Conservation (phyloP, 2,329 filamentous ascomycete genomes). For the Cordyceps pruinosa region DNA sequence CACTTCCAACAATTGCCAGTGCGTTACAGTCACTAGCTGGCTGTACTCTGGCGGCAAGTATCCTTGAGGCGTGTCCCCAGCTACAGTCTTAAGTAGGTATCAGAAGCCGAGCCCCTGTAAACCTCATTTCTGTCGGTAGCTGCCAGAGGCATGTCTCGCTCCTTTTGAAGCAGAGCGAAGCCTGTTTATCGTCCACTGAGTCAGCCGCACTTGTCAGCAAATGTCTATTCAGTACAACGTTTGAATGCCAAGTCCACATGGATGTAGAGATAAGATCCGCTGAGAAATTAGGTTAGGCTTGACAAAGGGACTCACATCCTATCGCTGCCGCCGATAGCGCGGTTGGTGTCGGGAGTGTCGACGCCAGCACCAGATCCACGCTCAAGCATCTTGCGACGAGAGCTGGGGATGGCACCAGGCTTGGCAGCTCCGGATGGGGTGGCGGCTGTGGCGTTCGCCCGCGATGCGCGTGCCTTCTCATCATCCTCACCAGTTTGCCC, state of each 20-base stretch:
- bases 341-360: slow-evolving; percentile 66
- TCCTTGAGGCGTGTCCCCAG: background rate
- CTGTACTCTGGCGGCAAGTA: background rate
- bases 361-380: slow-evolving; percentile 50
- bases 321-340: slow-evolving; percentile 73
- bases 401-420: slow-evolving; percentile 67
- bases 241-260: slow-evolving; percentile 65
- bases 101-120: slow-evolving; percentile 18
- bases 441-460: slow-evolving; percentile 58
- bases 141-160: slow-evolving; percentile 41
- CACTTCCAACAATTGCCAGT: background rate
- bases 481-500: slow-evolving; percentile 61
- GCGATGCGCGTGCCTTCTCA: slow-evolving; percentile 65
- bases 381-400: slow-evolving; percentile 79
- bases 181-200: slow-evolving; percentile 79
- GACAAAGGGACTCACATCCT: slow-evolving; percentile 83
- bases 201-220: slow-evolving; percentile 71
- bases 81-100: slow-evolving; percentile 11
- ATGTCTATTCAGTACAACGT: slow-evolving; percentile 68
- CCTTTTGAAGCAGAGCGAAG: slow-evolving; percentile 76
- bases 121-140: slow-evolving; percentile 29
- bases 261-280: slow-evolving; percentile 56
- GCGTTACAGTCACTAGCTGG: background rate
- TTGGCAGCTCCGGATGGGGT: slow-evolving; percentile 58
- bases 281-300: slow-evolving; percentile 44